Evolutionary conservation across 164 flowering plant genomes (phyloP), one percentile per base, ranked within the genome.

Genomic region (Santalum album): DNA sequence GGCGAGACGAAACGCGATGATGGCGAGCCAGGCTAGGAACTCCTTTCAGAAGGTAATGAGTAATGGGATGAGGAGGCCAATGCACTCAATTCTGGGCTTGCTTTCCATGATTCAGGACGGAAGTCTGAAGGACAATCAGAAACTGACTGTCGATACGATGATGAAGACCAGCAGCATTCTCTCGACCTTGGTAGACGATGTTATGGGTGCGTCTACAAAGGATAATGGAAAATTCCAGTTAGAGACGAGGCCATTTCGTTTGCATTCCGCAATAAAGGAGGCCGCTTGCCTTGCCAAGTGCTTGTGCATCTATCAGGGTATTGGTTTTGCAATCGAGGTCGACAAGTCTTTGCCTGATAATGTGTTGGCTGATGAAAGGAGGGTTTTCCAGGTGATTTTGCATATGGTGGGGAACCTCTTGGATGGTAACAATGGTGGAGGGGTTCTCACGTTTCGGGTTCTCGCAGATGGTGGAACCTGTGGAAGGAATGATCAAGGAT

Each of bases 31-130:
- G 57, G 97, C 99, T 1, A 75, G 86, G 64, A 76, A 66, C 62
- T 73, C 86, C 14, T 89, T 89, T 67, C 96, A 87, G 57, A 87
- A 75, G 74, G 95, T 79, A 26, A 89, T 89, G 96, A 87, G 90
- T 59, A 69, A 84, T 43, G 90, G 96, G 15, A 72, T 92, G 83
- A 76, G 84, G 60, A 76, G 83, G 62, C 99, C 99, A 5, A 85
- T 89, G 96, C 89, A 89, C 72, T 83, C 96, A 1, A 69, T 92
- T 49, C 68, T 77, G n/a, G 99, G 99, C 12, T 61, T 92, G 69
- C 79, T 92, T 47, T 89, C 97, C 1, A 42, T 87, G 58, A 48
- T 89, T 59, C 83, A 79, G 59, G 83, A 72, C 60, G 90, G 77
- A 36, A 73, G 73, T 51, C 47, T 85, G 67, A 69, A 57, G 15